phyloP scores from a whole-genome alignment of 176 grass and related monocot genomes.

The Ensete glaucum region DNA sequence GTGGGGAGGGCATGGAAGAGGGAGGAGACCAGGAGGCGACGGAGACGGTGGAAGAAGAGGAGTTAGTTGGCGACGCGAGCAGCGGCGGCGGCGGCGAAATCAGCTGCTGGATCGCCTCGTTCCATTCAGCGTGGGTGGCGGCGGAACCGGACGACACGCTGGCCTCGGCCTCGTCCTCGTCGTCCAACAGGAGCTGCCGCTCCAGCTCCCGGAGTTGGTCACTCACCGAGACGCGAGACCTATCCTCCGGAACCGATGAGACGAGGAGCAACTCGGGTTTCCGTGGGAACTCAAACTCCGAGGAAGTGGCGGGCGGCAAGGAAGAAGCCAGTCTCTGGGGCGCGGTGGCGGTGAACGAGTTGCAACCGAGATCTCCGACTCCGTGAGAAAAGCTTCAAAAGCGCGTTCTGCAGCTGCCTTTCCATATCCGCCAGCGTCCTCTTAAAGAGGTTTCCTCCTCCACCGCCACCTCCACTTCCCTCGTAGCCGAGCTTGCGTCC shows the following conservation, averaged over 20 bases:
- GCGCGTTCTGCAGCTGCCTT: neutral
- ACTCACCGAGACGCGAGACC: neutral
- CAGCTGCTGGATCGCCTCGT: neutral
- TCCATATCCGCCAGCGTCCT: conserved; percentile 17
- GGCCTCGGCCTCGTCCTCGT: conserved; percentile 10
- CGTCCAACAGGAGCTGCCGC: conserved; percentile 9
- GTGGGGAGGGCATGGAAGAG: neutral
- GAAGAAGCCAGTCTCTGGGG: neutral
- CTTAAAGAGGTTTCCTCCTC: neutral
- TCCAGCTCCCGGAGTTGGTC: conserved; percentile 17
- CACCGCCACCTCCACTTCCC: neutral
- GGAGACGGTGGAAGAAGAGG: neutral
- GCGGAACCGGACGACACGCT: conserved; percentile 3
- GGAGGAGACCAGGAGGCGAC: neutral
- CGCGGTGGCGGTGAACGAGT: neutral
- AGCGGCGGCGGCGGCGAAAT: neutral
- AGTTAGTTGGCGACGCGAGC: neutral
- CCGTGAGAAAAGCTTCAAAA: neutral
- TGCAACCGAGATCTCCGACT: neutral
- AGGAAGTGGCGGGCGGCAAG: too few species aligned
- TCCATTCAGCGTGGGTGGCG: conserved; percentile 1
- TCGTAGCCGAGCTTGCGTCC: neutral
- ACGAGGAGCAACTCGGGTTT: neutral
- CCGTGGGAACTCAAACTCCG: too few species aligned
- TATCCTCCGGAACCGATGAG: neutral